Base-by-base conservation (phyloP, 257 asterid species). In the Scutellaria barbata region DNA sequence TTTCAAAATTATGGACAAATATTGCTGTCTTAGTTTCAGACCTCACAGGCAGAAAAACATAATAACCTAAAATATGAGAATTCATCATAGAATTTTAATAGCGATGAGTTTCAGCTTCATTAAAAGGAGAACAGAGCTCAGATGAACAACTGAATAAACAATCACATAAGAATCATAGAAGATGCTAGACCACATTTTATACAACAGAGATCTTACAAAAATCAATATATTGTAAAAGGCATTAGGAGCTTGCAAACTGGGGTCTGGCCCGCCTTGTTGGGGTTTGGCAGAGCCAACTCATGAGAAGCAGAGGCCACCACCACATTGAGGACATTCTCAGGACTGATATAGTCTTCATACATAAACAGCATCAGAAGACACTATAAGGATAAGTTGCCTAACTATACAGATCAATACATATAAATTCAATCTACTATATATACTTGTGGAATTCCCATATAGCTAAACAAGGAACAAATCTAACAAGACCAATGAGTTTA, bases 381-480 rank as follows among this genome's bases (percentile, higher is more conserved):
- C 35, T 30, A 30, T 30, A 30, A 30, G 35, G 30, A 25, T 25
- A 30, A 30, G 5, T 5, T 30, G 35, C 35, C 35, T 30, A 30
- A 30, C 4, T 30, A 30, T 30, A 30, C 35, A 30, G 4, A 30
- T 30, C 35, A 30, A 30, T 30, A 3, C 5, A 30, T 30, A 30
- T 4, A 30, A 30, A 30, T 30, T 30, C 5, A 30, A 30, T 4
- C 35, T 30, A 30, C 35, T 30, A 30, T 30, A 30, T 30, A 30
- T 3, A 30, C 35, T 30, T 2, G 5, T 30, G 35, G 35, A 30
- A 22, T 22, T 22, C 25, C 25, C 25, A 22, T 22, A 5, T 30
- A 30, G 35, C 5, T 30, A 30, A 54, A 51, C 20, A 48, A n/a
- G 10, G 18, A 43, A 5, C 73, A 78, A 46, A 68, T 39, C 43